Base-by-base conservation (phyloP, 768 basidiomycete species). In the Candolleomyces aberdarensis region DNA sequence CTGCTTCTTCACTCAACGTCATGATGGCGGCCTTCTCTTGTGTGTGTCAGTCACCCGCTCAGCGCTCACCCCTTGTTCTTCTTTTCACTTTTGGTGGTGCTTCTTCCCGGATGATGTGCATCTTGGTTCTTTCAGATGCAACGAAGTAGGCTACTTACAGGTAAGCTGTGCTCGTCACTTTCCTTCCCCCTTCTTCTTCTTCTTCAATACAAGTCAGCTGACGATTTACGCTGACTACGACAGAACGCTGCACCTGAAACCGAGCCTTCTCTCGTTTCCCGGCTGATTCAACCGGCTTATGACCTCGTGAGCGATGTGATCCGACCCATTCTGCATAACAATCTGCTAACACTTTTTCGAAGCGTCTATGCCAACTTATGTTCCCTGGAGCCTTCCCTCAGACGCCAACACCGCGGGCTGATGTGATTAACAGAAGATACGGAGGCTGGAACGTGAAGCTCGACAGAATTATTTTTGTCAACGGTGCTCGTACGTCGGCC, bases 351-450 rank as follows among this genome's bases (percentile, higher is more conserved):
- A 39, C 19, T 49, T 15, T 48, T 20, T 26, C 31, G 29, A 60
- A 88, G 86, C 79, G 89, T n/a, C 86, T 85, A 82, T 90, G 88
- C 70, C 81, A 82, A 59, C 75, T 81, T 61, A 83, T 84, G 83
- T 90, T 89, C 76, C 82, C 86, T 1, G 75, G 77, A 3, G 82
- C 80, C 10, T 90, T 87, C 76, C 71, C 77, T 4, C 67, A 65
- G 0, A 74, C 80, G 0, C 83, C 82, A 3, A 70, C 68, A 3
- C 82, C 84, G 0, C 73, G 81, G 13, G 77, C 75, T 0, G 65
- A 62, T 0, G 65, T 65, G 14, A 85, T 83, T 6, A 82, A 90
- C 66, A 39, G 20, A 1, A 72, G 71, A 19, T 89, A 88, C 70
- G 69, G 74, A 9, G 88, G 89, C 7, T 91, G 89, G 88, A 72